Conservation (phyloP, 1,284 basidiomycete species). For the Fomitopsis palustris region DNA sequence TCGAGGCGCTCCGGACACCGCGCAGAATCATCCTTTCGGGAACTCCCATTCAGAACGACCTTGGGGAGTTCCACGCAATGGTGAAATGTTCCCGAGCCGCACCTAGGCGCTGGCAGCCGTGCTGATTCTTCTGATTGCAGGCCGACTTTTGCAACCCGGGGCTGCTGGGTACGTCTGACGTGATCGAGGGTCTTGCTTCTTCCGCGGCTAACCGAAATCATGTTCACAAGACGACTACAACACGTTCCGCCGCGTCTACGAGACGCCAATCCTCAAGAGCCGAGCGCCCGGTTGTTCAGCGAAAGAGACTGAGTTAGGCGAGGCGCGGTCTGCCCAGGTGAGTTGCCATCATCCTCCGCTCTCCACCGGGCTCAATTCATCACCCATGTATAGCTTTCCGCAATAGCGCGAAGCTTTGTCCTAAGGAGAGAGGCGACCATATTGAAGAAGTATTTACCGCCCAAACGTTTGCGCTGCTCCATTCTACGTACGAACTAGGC, state of each 20-base stretch:
- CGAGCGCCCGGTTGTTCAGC: conserved; percentile 72
- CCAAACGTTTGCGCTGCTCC: conserved; percentile 65
- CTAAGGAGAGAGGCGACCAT: conserved; percentile 84
- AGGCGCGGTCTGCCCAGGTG: conserved; percentile 72
- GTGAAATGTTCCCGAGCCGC: conserved; percentile 38
- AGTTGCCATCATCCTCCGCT: conserved; percentile 1
- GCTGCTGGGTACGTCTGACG: conserved; percentile 58
- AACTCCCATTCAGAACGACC: conserved; percentile 96
- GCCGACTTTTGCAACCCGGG: conserved; percentile 94
- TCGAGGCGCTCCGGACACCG: conserved; percentile 73
- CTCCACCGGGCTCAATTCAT: not conserved
- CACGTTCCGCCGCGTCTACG: conserved; percentile 80
- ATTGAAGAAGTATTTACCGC: conserved; percentile 82
- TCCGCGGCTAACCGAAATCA: not conserved
- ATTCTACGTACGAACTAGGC: conserved; percentile 2
- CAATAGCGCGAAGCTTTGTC: conserved; percentile 84
- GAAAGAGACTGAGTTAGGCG: conserved; percentile 75
- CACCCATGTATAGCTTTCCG: conserved; percentile 51
- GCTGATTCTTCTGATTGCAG: conserved; percentile 33
- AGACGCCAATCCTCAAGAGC: conserved; percentile 86
- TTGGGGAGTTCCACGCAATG: conserved; percentile 96
- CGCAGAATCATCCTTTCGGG: conserved; percentile 89
- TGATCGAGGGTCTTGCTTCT: conserved; percentile 13
- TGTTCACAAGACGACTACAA: conserved; percentile 60
- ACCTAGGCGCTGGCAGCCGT: not conserved